Evolutionary conservation across 352 stramenopile species (phyloP).

Genomic region (Thalassiosira allenii): DNA sequence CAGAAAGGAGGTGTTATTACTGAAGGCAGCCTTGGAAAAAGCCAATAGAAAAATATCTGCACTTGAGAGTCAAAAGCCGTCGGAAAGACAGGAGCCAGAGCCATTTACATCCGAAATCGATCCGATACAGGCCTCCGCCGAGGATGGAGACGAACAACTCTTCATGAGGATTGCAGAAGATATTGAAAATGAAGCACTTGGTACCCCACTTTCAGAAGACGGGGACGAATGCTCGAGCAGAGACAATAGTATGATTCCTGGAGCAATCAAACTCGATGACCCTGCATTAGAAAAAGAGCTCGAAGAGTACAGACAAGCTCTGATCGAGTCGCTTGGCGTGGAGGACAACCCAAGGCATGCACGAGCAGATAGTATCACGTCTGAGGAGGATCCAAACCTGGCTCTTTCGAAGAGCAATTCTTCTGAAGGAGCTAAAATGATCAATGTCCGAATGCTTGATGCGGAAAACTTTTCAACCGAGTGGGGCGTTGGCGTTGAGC

Average conservation of each 20-base stretch:
- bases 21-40: slow-evolving; percentile 73
- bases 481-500: slow-evolving; percentile 65
- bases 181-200: slow-evolving; percentile 40
- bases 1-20: slow-evolving; percentile 56
- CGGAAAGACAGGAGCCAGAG: slow-evolving; percentile 12
- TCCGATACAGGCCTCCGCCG: slow-evolving; percentile 42
- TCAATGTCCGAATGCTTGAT: slow-evolving; percentile 82
- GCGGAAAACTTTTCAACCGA: slow-evolving; percentile 83
- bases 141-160: slow-evolving; percentile 31
- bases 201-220: slow-evolving; percentile 3
- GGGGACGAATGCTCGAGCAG: slow-evolving; percentile 16
- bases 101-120: slow-evolving; percentile 61
- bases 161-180: slow-evolving; percentile 54
- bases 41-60: slow-evolving; percentile 71
- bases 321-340: slow-evolving; percentile 39
- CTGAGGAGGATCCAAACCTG: slow-evolving; percentile 3
- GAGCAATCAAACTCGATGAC: slow-evolving; percentile 48
- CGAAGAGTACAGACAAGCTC: slow-evolving; percentile 53
- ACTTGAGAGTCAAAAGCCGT: slow-evolving; percentile 51
- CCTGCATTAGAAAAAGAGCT: slow-evolving; percentile 59
- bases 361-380: slow-evolving; percentile 1
- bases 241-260: neutral
- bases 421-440: slow-evolving; percentile 45
- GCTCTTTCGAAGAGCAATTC: slow-evolving; percentile 37
- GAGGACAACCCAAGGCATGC: neutral